Conservation (phyloP, 352 stramenopile genomes). For the Pythium brachiatum region DNA sequence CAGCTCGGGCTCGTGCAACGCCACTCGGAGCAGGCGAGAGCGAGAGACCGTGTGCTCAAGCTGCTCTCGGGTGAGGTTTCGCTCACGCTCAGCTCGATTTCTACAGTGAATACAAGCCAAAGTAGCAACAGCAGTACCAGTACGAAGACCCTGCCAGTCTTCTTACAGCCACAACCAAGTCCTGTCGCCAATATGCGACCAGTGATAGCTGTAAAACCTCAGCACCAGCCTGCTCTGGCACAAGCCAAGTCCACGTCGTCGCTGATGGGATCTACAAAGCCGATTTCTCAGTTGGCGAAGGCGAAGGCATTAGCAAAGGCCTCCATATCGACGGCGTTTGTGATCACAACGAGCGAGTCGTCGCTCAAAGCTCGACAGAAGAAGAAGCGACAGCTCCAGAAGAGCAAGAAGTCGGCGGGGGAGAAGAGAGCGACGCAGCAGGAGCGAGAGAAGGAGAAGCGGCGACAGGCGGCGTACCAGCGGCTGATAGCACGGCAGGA, state of each 20-base stretch:
- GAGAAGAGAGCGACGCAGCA: slow-evolving; percentile 19
- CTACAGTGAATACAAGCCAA: background rate
- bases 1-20: slow-evolving; percentile 52
- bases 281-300: slow-evolving; percentile 15
- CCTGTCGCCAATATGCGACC: background rate
- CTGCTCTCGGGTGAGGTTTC: slow-evolving; percentile 26
- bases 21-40: slow-evolving; percentile 50
- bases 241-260: slow-evolving; percentile 9
- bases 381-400: slow-evolving; percentile 23
- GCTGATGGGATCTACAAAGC: background rate
- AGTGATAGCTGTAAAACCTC: background rate
- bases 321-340: slow-evolving; percentile 31
- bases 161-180: slow-evolving; percentile 12
- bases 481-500: slow-evolving; percentile 55
- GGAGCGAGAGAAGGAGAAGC: slow-evolving; percentile 46
- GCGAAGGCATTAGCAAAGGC: slow-evolving; percentile 17
- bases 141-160: slow-evolving; percentile 17
- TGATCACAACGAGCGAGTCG: slow-evolving; percentile 40
- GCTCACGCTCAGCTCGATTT: background rate
- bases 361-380: slow-evolving; percentile 30
- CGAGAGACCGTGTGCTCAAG: slow-evolving; percentile 49
- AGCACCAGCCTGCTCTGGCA: background rate
- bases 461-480: slow-evolving; percentile 54
- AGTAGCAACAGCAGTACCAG: background rate
- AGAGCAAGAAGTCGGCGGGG: slow-evolving; percentile 32